These are phyloP conservation scores for Pestalotiopsis sp. DNA, from an alignment of 2,329 filamentous ascomycete species.

Conservation along the genomic window DNA sequence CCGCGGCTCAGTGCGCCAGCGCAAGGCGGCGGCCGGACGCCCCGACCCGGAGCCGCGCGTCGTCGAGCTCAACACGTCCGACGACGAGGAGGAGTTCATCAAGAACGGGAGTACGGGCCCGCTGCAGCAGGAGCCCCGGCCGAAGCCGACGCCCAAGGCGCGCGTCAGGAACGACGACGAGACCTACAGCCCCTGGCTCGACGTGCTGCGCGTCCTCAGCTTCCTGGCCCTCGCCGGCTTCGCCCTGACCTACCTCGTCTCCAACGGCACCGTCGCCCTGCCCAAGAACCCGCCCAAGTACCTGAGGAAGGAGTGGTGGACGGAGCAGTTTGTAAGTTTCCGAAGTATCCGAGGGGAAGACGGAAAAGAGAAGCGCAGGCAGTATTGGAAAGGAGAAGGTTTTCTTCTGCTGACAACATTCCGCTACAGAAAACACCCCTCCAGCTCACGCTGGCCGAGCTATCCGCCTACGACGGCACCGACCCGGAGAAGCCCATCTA, in stretches of 20 bases:
- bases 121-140: slow-evolving; percentile 19
- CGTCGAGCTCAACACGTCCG: slow-evolving; percentile 30
- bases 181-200: slow-evolving; percentile 55
- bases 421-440: slow-evolving; percentile 37
- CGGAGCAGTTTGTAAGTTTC: slow-evolving; percentile 59
- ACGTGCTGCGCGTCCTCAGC: slow-evolving; percentile 69
- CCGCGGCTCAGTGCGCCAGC: slow-evolving; percentile 42
- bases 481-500: slow-evolving; percentile 80
- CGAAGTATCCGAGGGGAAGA: not conserved
- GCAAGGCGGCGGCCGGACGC: slow-evolving; percentile 36
- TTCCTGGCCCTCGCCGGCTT: slow-evolving; percentile 69
- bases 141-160: slow-evolving; percentile 31
- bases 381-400: no score
- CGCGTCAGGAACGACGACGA: slow-evolving; percentile 64
- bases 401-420: slow-evolving; percentile 16
- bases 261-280: slow-evolving; percentile 71
- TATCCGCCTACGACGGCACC: slow-evolving; percentile 75
- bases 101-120: not conserved
- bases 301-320: slow-evolving; percentile 60
- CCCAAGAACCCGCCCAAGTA: slow-evolving; percentile 65
- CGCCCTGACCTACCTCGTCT: slow-evolving; percentile 76
- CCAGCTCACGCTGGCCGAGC: slow-evolving; percentile 73
- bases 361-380: no score
- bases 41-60: slow-evolving; percentile 19
- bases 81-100: slow-evolving; percentile 3